Evolutionary conservation across 164 flowering plant genomes (phyloP), one percentile per base, ranked within the genome.

Genomic region (Buxus sempervirens): DNA sequence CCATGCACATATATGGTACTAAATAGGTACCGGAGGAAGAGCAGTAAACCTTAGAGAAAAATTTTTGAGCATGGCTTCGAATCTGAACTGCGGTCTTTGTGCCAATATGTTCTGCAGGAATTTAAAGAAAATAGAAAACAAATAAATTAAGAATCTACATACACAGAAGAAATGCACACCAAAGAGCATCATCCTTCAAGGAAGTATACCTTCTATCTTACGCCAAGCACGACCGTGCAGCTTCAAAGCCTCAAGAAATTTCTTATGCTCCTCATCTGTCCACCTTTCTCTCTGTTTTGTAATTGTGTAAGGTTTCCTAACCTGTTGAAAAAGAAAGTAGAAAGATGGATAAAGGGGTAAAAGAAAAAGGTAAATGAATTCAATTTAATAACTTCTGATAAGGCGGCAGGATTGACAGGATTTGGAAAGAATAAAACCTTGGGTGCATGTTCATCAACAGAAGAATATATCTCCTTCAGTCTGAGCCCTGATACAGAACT

Each of bases 31-130:
- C 70, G 73, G 65, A 61, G 12, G 19, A 69, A 70, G 60, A 65
- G 65, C 65, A 63, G 55, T 73, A 60, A 65, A 91, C 97, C 97
- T 91, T 89, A 45, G 96, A 85, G 77, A 91, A 91, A 70, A 91
- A 89, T 72, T 91, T 91, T 70, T 91, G 97, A 63, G 97, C 97
- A 83, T 91, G 97, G 76, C 97, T 91, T 71, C 97, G 86, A 63
- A 91, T 91, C 75, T 91, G 97, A 79, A 91, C 93, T 4, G 97
- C 93, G 64, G 93, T 91, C 80, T 91, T 91, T 48, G 90, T 81
- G 54, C 96, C 89, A 53, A 89, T 80, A 72, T 88, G 91, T 63
- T 88, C 97, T 91, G 93, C 76, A 76, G 28, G 64, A 62, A 51
- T 18, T 10, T 15, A 45, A 45, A 49, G 24, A 36, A 38, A 21